Conservation (phyloP, 2,329 filamentous ascomycete genomes). For the Penicillium sp. region DNA sequence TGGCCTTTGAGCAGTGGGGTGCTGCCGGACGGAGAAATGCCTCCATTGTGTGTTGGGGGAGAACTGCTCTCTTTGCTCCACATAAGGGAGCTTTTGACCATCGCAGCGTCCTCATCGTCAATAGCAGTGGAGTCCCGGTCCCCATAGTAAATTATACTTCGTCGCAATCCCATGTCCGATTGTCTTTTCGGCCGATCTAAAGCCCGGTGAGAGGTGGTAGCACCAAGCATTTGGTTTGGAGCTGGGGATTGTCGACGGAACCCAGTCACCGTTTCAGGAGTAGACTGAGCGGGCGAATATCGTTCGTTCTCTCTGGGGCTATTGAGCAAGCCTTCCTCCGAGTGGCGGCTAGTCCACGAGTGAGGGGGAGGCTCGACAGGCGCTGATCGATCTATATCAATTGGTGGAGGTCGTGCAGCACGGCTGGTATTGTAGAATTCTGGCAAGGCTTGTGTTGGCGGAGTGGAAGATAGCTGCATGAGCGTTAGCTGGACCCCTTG, state of each 20-base stretch:
- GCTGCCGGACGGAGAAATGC: constrained; percentile 24
- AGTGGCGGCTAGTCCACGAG: constrained; percentile 54
- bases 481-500: constrained; percentile 20
- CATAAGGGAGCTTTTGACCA: constrained; percentile 37
- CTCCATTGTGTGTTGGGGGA: constrained; percentile 24
- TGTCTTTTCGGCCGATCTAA: constrained; percentile 26
- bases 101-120: constrained; percentile 42
- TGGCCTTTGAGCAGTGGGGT: constrained; percentile 26
- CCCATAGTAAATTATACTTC: constrained; percentile 31
- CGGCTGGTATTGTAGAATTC: constrained; percentile 24
- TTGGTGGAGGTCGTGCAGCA: constrained; percentile 39
- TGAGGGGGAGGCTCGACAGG: constrained; percentile 51
- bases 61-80: constrained; percentile 26
- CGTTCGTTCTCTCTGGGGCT: constrained; percentile 22
- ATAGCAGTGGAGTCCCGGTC: constrained; percentile 27
- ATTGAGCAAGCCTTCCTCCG: constrained; percentile 51
- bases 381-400: constrained; percentile 46
- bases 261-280: constrained; percentile 13
- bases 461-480: constrained; percentile 25
- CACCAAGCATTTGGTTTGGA: constrained; percentile 22
- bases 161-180: constrained; percentile 29
- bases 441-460: constrained; percentile 17
- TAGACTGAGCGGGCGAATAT: constrained; percentile 10
- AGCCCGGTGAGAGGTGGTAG: constrained; percentile 34
- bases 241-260: constrained; percentile 22